A percentile compares a stretch with the other conserved stretches of the same genome.
Conservation (phyloP, 1,284 basidiomycete genomes). For the Ceratobasidium papillatum region DNA sequence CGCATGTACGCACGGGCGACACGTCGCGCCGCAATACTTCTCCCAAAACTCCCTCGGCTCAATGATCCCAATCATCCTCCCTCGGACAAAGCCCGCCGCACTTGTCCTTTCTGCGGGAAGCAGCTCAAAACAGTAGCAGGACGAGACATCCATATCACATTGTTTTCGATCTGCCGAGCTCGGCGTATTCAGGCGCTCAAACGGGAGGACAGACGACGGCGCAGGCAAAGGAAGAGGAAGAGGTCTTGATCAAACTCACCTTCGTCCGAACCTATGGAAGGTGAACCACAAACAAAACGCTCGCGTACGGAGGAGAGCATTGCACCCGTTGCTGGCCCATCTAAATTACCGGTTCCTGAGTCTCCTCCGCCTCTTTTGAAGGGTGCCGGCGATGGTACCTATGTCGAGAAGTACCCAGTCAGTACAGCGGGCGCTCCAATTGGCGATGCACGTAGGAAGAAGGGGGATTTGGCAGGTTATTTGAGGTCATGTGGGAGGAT, state of each 20-base stretch:
- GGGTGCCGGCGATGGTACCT: not conserved
- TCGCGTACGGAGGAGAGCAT: not conserved
- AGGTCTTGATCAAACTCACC: not conserved
- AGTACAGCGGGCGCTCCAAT: slow-evolving; percentile 15
- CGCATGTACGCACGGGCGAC: not conserved
- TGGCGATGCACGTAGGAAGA: not conserved
- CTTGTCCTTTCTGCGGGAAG: slow-evolving; percentile 2
- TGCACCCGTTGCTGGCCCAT: not conserved
- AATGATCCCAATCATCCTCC: not conserved
- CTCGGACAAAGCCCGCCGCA: not conserved
- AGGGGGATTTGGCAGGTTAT: not conserved
- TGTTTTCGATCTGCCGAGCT: not conserved
- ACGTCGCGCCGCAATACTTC: not conserved
- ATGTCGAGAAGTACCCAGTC: slow-evolving; percentile 3
- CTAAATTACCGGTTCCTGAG: not conserved
- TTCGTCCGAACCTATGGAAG: not conserved
- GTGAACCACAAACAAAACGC: not conserved
- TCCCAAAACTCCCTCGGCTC: not conserved
- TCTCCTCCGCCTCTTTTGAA: not conserved
- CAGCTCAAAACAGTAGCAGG: not conserved
- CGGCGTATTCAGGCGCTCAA: not conserved
- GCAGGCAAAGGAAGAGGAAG: not conserved
- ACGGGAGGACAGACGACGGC: too few relatives aligned
- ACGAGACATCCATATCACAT: not conserved
- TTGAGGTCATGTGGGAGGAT: not conserved